Evolutionary conservation across 2,329 filamentous ascomycete species (phyloP).

Genomic region (Aspergillus proliferans): DNA sequence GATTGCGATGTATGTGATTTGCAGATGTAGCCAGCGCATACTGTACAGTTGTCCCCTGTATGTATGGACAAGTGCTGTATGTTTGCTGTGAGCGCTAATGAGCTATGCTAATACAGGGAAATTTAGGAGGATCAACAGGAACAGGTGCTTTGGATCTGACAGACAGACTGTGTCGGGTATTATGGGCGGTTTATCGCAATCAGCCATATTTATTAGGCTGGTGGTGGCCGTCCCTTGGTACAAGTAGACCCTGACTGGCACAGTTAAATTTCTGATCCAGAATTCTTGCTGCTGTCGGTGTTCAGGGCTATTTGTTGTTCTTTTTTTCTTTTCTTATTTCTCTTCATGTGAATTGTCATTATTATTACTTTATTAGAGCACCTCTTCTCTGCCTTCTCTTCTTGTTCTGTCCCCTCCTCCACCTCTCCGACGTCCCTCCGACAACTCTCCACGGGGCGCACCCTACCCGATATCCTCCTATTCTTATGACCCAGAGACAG

Average conservation of each 20-base stretch:
- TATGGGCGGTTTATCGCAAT: not conserved
- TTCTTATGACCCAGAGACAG: not conserved
- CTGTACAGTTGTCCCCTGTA: no score
- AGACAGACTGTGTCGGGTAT: not conserved
- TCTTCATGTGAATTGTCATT: not conserved
- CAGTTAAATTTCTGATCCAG: no score
- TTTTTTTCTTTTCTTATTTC: not conserved
- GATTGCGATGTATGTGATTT: no score
- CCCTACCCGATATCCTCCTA: not conserved
- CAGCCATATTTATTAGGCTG: no score
- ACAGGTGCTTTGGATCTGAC: not conserved
- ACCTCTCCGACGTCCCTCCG: not conserved
- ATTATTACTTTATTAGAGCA: not conserved
- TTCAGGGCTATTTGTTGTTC: not conserved
- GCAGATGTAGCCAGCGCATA: no score
- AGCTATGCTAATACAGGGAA: no score
- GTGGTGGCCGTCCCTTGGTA: not conserved
- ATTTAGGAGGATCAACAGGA: not conserved
- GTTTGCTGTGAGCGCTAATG: no score
- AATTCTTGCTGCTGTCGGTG: not conserved
- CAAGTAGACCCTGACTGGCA: not conserved
- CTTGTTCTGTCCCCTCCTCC: not conserved
- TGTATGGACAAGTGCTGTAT: no score
- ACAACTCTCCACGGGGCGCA: not conserved
- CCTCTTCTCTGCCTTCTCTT: not conserved